Evolutionary conservation across 2,329 filamentous ascomycete genomes (phyloP), one percentile per base, ranked within the genome.

Genomic region (Aplosporella prunicola): DNA sequence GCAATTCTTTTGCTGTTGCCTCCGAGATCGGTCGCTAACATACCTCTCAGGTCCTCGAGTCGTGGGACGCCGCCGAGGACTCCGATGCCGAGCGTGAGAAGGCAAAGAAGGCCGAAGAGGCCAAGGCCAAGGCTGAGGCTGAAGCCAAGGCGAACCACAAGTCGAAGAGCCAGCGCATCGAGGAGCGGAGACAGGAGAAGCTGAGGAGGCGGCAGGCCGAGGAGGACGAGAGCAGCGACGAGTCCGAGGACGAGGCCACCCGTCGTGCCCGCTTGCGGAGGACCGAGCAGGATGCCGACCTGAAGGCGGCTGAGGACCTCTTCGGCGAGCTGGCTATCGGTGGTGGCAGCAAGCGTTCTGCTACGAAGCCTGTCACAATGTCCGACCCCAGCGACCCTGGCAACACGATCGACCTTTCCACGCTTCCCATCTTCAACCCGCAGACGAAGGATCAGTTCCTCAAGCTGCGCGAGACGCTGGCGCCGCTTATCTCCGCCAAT

Each of bases 81-180:
- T 94, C 87, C 44, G 91, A 98, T 54, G 89, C 80, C 51, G 91
- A 98, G 69, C 83, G 87, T 53, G 88, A 95, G 64, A 98, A 96
- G 71, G 84, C 76, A 18, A 83, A 82, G 64, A 91, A 89, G 67
- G 86, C 80, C 34, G 80, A 74, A 5, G 88, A 85, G 56, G 82
- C 77, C 36, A 93, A 93, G 64, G 85, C 82, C 41, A 93, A 93
- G 64, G 87, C 85, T 18, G 86, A 88, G 0, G 88, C 83, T 29
- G 84, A 86, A 53, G 86, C 86, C 6, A 85, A 83, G 28, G 86
- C 86, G 36, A 85, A 80, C 54, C 93, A 95, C 71, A 96, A 96
- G 70, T 75, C 78, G 58, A 93, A 89, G 69, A 64, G 78, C 24
- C 75, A 93, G 66, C 83, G 89, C 52, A 80, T 95, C 61, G 81